phyloP scores from a whole-genome alignment of 1,284 basidiomycete genomes.

The Farysia itapuensis region DNA sequence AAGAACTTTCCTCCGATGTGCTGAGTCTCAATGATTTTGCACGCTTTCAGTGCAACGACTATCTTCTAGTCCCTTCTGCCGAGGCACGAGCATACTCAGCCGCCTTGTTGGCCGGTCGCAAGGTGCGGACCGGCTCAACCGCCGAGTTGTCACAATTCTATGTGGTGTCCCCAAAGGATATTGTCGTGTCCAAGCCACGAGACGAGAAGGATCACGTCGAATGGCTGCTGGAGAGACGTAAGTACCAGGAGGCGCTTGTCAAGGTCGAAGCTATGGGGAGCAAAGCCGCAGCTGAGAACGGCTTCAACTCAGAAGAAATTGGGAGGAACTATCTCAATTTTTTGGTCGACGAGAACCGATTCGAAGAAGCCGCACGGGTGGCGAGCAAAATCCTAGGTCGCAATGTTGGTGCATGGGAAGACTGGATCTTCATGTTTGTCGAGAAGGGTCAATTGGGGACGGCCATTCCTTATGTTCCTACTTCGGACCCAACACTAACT shows the following conservation, averaged over 20 bases:
- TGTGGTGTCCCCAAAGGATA: slow-evolving; percentile 79
- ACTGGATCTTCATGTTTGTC: slow-evolving; percentile 89
- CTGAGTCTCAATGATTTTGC: slow-evolving; percentile 77
- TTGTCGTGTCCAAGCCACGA: slow-evolving; percentile 80
- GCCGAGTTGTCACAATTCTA: slow-evolving; percentile 65
- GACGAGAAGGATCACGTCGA: slow-evolving; percentile 86
- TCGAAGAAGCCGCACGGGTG: slow-evolving; percentile 77
- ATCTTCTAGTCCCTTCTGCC: slow-evolving; percentile 66
- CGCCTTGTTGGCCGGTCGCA: slow-evolving; percentile 23
- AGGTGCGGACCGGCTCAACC: slow-evolving; percentile 8
- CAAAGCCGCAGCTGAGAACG: slow-evolving; percentile 35
- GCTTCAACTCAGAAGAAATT: slow-evolving; percentile 66
- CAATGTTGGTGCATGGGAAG: slow-evolving; percentile 83
- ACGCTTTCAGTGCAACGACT: slow-evolving; percentile 89
- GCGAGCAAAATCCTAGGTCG: slow-evolving; percentile 82
- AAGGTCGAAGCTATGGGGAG: slow-evolving; percentile 73
- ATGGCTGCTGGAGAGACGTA: slow-evolving; percentile 84
- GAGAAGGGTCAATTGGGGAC: slow-evolving; percentile 78
- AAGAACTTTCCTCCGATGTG: slow-evolving; percentile 85
- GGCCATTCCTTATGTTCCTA: slow-evolving; percentile 88
- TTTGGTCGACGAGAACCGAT: slow-evolving; percentile 68
- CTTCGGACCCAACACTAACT: slow-evolving; percentile 75
- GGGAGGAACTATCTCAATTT: slow-evolving; percentile 51
- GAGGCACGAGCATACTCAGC: slow-evolving; percentile 39
- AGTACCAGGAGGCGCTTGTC: slow-evolving; percentile 85